Base-by-base conservation (phyloP, 345 rosid genomes). In the Populus pruinosa region DNA sequence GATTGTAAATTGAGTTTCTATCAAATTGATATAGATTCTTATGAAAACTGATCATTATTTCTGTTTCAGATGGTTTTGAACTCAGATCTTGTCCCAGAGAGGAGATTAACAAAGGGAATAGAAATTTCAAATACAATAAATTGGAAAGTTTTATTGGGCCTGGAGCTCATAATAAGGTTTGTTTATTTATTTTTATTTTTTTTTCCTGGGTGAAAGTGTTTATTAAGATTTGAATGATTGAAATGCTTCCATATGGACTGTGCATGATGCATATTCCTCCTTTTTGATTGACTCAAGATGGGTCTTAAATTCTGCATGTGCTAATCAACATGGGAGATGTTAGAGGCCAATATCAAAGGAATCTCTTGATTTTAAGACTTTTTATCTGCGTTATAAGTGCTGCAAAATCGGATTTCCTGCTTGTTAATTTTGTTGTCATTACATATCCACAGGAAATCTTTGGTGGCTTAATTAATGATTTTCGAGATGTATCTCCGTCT, bases 161-260 rank as follows among this genome's bases (percentile, higher is more conserved):
- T 75, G 80, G 81, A 76, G 61, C 81, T 78, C 69, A 44, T 77
- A 76, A 83, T 49, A 84, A 88, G 93, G 93, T 90, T 76, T 2
- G 74, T 25, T 10, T n/a, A 10, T 35, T 55, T 27, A 27, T 47
- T 39, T 31, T 29, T 0, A 16, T 1, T 71, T 25, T 27, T 4
- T 21, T 0, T 27, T 29, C 33, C 25, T 20, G 33, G 13, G 62
- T 56, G 13, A 43, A 38, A 56, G 67, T 67, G 29, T 81, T 50
- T 61, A 23, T 70, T 31, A 70, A 44, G 53, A 27, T 74, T 63
- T 56, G 39, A 43, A 65, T 33, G 44, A 65, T 25, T 56, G 2
- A 59, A 53, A 76, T 63, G 43, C 31, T 35, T 53, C 78, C 65
- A 25, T 29, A 29, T 39, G 33, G 35, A 55, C 76, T 39, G 6